Percentiles rank a stretch among this genome's conserved stretches.
Conservation (phyloP, 1,139 yeast genomes). For the Arxiozyma telluris region DNA sequence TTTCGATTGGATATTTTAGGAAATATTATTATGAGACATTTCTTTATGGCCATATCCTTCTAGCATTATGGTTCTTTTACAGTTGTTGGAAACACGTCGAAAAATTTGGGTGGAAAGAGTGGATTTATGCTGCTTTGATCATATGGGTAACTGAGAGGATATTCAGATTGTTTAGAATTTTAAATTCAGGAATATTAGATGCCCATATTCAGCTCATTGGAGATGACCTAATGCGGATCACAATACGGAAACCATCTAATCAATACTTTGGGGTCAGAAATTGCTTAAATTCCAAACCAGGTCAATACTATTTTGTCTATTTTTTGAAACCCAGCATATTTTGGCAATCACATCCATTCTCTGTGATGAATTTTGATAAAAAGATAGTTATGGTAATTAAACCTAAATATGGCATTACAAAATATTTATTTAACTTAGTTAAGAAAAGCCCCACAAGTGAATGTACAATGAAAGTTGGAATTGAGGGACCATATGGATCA, state of each 20-base stretch:
- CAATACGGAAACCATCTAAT: constrained; percentile 28
- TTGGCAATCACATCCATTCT: constrained; percentile 71
- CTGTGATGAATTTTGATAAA: constrained; percentile 37
- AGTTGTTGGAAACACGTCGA: constrained; percentile 54
- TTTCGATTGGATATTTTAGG: constrained; percentile 45
- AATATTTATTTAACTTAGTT: constrained; percentile 29
- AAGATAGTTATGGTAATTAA: constrained; percentile 39
- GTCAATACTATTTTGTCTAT: constrained; percentile 26
- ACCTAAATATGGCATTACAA: constrained; percentile 41
- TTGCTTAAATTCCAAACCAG: constrained; percentile 32
- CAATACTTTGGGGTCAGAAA: constrained; percentile 17
- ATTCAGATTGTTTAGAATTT: constrained; percentile 42
- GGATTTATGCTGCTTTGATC: constrained; percentile 46
- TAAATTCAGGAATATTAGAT: constrained; percentile 37
- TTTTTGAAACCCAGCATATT: constrained; percentile 34
- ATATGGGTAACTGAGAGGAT: constrained; percentile 58
- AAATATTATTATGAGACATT: constrained; percentile 56
- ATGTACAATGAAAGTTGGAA: constrained; percentile 31
- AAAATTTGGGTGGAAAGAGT: constrained; percentile 38
- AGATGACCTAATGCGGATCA: constrained; percentile 31
- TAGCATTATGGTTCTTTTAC: constrained; percentile 48
- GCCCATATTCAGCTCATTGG: constrained; percentile 44
- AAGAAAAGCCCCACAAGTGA: constrained; percentile 13
- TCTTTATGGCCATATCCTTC: constrained; percentile 45
- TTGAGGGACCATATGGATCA: constrained; percentile 61